These are phyloP conservation scores for Lachnellula occidentalis DNA, from an alignment of 2,329 filamentous ascomycete species.

Conservation along the genomic window DNA sequence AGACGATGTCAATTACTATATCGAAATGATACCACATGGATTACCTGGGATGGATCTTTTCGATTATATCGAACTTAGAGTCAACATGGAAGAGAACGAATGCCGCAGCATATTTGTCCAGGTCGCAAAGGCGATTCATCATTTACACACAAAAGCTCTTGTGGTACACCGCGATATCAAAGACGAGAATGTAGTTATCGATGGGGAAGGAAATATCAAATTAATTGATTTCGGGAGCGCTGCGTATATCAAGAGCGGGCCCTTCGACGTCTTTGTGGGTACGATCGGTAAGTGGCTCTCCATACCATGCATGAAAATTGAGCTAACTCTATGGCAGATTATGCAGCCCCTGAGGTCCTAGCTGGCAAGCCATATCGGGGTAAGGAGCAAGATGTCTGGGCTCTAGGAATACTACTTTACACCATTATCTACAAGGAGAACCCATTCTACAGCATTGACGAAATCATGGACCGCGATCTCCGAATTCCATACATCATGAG, in stretches of 20 bases:
- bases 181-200: constrained; percentile 94
- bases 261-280: constrained; percentile 97
- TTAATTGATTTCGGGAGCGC: constrained; percentile 97
- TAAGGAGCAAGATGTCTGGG: constrained; percentile 98
- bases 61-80: constrained; percentile 93
- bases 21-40: constrained; percentile 94
- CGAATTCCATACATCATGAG: constrained; percentile 84
- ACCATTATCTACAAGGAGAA: constrained; percentile 99
- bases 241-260: constrained; percentile 95
- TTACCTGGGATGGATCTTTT: constrained; percentile 97
- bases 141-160: constrained; percentile 82
- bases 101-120: constrained; percentile 94
- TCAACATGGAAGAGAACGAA: constrained; percentile 94
- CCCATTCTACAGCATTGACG: constrained; percentile 96
- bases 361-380: constrained; percentile 87
- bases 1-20: constrained; percentile 92
- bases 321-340: constrained; percentile 56
- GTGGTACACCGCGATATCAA: constrained; percentile 99
- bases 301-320: neutral
- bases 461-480: constrained; percentile 96
- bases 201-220: constrained; percentile 93
- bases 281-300: constrained; percentile 74
- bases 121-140: constrained; percentile 82
- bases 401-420: constrained; percentile 91
- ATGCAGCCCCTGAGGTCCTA: constrained; percentile 95